Evolutionary conservation across 352 stramenopile genomes (phyloP), one percentile per base, ranked within the genome.

Genomic region (Globisporangium parvum): DNA sequence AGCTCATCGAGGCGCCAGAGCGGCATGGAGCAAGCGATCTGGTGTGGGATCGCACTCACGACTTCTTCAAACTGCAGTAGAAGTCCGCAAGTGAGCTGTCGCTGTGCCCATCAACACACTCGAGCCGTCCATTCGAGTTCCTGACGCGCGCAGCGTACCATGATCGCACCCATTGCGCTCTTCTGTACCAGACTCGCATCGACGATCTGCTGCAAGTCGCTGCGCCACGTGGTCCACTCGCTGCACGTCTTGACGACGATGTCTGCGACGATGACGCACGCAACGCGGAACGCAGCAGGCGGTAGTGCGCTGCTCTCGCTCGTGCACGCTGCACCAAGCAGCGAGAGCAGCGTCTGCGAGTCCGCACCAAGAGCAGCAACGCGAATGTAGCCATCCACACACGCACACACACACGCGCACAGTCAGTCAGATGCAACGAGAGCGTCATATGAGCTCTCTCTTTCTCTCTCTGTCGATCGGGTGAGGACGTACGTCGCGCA

Each of bases 211-310:
- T 79, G 71, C 33, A 84, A 31, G 49, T 84, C 69, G 51, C 45
- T 51, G 49, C 81, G 83, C 75, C 75, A 86, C 23, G 57, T 62
- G 9, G 35, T 48, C 73, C 73, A 84, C 35, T 63, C 61, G 26
- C 47, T 69, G 55, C 53, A 60, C 10, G 66, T 82, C 53, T 82
- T 77, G 28, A 80, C 71, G 17, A 82, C 48, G 50, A 86, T 71
- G 57, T 76, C 65, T 11, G 64, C 73, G 21, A 86, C 39, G 14
- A 73, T 69, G 0, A 76, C 65, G n/a, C 75, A 86, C 14, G 73
- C 67, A 24, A 86, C 63, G 21, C 73, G 71, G 42, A 75, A 74
- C 18, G 55, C 37, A 12, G 59, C 41, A 8, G 59, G 33, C 44
- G 69, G 71, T 1, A 79, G 55, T 14, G 60, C 41, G 9, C 35